Evolutionary conservation across 2,329 filamentous ascomycete species (phyloP).

Genomic region (Calonectria hongkongensis): DNA sequence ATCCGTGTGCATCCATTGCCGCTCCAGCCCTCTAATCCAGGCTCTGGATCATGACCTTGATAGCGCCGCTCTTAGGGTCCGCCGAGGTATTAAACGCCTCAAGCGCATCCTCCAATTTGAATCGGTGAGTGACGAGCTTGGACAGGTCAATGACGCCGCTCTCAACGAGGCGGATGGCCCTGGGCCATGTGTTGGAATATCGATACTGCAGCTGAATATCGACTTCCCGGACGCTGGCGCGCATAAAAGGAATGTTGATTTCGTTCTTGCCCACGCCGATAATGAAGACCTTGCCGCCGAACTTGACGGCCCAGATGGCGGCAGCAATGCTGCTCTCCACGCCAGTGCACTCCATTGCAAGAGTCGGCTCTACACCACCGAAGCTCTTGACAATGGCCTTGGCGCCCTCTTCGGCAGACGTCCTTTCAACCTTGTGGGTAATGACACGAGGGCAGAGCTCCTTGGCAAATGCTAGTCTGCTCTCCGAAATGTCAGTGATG

Average conservation of each 20-base stretch:
- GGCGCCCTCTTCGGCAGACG: slow-evolving; percentile 82
- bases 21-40: slow-evolving; percentile 63
- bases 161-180: slow-evolving; percentile 90
- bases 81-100: slow-evolving; percentile 93
- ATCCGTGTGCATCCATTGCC: slow-evolving; percentile 40
- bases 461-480: slow-evolving; percentile 88
- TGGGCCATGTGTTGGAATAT: slow-evolving; percentile 96
- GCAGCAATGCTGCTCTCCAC: slow-evolving; percentile 91
- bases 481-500: slow-evolving; percentile 95
- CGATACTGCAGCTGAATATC: slow-evolving; percentile 98
- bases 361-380: slow-evolving; percentile 85
- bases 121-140: slow-evolving; percentile 91
- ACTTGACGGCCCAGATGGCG: slow-evolving; percentile 93
- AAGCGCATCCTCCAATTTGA: slow-evolving; percentile 88
- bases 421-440: slow-evolving; percentile 85
- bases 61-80: slow-evolving; percentile 93
- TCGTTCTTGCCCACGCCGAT: slow-evolving; percentile 97
- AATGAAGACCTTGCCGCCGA: slow-evolving; percentile 97
- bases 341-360: slow-evolving; percentile 95
- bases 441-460: slow-evolving; percentile 85
- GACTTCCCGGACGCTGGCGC: slow-evolving; percentile 91
- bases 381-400: slow-evolving; percentile 80
- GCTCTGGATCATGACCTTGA: slow-evolving; percentile 96
- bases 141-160: slow-evolving; percentile 88
- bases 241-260: slow-evolving; percentile 97